Base-by-base conservation (phyloP, 257 asterid species). In the Solanum sejunctum region DNA sequence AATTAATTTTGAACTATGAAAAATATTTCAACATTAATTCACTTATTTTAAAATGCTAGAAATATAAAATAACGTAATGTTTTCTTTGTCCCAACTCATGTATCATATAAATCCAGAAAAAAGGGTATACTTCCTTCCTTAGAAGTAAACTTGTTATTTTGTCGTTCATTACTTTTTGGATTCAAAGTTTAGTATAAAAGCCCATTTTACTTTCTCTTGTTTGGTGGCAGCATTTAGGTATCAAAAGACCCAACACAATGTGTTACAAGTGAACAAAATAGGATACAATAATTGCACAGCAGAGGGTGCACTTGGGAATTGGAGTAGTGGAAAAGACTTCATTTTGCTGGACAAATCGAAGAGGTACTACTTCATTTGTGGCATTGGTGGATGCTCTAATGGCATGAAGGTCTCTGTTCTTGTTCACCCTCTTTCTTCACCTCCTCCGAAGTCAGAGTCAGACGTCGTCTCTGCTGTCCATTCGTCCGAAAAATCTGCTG, bases 251-350 rank as follows among this genome's bases (percentile, higher is more conserved):
- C 97, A 95, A 93, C 93, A 95, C 94, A 94, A 93, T 45, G 99
- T 95, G 85, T 93, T 94, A 81, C 88, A 89, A 58, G 99, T 95
- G 95, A 93, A 94, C 92, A 7, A 86, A 80, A 90, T 94, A 1
- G 97, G 97, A 11, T 95, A 94, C 86, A 97, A 91, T 52, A 95
- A 93, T 88, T 95, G 99, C 88, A 95, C 95, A 49, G 88, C 83
- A 20, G 98, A 92, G 18, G 91, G 98, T 1, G 97, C 95, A 8
- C 80, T 88, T 10, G 97, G 98, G 23, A 95, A 94, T 13, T 95
- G 99, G 99, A 94, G 92, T 86, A 91, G 95, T 64, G 99, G 99
- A 1, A 95, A 93, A 52, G 99, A 95, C 81, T 95, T 95, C 79
- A 89, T 95, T 70, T 85, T 66, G 3, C 92, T 95, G 3, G 87